Conservation (phyloP, 345 rosid species). For the Eucalyptus albens region DNA sequence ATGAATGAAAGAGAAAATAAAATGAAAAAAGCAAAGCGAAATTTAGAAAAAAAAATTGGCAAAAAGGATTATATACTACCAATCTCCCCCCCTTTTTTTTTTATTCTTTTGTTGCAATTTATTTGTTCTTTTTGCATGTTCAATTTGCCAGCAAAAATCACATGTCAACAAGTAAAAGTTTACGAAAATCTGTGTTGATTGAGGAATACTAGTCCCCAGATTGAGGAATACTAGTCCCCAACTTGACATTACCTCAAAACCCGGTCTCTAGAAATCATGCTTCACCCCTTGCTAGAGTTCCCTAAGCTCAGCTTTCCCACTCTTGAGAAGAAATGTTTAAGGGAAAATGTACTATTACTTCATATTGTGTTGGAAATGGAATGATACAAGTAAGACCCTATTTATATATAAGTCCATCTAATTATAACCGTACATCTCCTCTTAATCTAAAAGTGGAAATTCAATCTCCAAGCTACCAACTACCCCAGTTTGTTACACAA, state of each 20-base stretch:
- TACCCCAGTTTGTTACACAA: not conserved
- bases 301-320: not conserved
- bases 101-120: no score
- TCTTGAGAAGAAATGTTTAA: no score
- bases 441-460: not conserved
- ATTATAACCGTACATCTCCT: not conserved
- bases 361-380: not conserved
- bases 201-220: not conserved
- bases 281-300: not conserved
- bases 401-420: not conserved
- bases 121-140: not conserved
- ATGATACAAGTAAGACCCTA: not conserved
- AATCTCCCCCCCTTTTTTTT: not conserved
- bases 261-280: fast-evolving
- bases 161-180: not conserved
- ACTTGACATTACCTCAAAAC: not conserved
- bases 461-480: not conserved
- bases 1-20: not conserved
- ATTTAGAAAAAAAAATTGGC: no score
- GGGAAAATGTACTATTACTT: not conserved
- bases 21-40: not conserved
- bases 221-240: not conserved
- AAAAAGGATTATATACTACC: not conserved
- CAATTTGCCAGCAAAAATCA: not conserved
- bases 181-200: fast-evolving